These are phyloP conservation scores for Rhododendron henanense DNA, from an alignment of 148 eudicot genomes.

Conservation along the genomic window DNA sequence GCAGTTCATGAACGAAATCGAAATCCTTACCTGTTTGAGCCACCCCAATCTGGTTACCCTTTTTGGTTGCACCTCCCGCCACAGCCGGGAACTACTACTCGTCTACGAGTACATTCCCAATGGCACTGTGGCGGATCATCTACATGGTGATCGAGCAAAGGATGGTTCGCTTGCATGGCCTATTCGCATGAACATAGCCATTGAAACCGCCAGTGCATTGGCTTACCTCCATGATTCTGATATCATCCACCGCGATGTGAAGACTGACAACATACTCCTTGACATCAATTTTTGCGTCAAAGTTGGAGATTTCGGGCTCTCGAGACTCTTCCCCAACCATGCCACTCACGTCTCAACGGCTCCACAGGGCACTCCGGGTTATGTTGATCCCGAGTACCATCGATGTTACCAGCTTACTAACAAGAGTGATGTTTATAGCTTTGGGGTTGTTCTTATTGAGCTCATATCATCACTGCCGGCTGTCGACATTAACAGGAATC, in stretches of 20 bases:
- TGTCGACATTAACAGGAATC: conserved; percentile 38
- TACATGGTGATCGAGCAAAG: conserved; percentile 16
- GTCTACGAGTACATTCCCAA: conserved; percentile 65
- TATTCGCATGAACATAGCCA: conserved; percentile 24
- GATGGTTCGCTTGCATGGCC: conserved; percentile 21
- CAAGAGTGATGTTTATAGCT: conserved; percentile 63
- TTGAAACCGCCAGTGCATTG: conserved; percentile 37
- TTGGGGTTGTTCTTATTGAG: conserved; percentile 61
- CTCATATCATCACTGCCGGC: conserved; percentile 55
- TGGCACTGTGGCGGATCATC: conserved; percentile 43
- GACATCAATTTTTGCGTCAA: conserved; percentile 28
- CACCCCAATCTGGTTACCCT: conserved; percentile 60
- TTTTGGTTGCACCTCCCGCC: conserved; percentile 60
- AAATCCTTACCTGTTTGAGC: conserved; percentile 14
- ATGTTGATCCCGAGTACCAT: conserved; percentile 57
- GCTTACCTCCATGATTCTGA: conserved; percentile 31
- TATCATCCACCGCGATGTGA: conserved; percentile 32
- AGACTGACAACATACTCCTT: conserved; percentile 18
- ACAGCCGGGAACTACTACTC: conserved; percentile 52
- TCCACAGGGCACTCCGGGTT: conserved; percentile 44
- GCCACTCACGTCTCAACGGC: conserved; percentile 35
- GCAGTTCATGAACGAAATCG: conserved; percentile 2
- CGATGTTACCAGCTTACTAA: conserved; percentile 50
- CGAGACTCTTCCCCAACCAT: conserved; percentile 8
- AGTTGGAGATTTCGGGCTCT: conserved; percentile 37